Base-by-base conservation (phyloP, 768 basidiomycete genomes). In the Trametes cingulata region DNA sequence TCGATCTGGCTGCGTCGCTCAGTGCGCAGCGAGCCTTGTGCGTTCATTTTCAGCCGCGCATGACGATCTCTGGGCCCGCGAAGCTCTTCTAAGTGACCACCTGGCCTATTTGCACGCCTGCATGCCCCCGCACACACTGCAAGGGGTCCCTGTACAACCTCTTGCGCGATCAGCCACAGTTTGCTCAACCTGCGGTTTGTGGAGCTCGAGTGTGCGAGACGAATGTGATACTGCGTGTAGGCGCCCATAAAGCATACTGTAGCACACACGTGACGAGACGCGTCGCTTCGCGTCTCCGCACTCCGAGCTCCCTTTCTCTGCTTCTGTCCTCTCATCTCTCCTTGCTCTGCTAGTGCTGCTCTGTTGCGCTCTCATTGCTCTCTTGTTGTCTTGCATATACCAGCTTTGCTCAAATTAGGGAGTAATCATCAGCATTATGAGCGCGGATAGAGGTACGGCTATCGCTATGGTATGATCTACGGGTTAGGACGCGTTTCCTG, bases 1-100 rank as follows among this genome's bases (percentile, higher is more conserved):
- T 56, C 54, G 20, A 19, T 56, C 46, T 22, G 54, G 45, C 54
- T 33, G 17, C 45, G 54, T 47, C 29, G 29, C 42, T 54, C 52
- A 45, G 20, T 20, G 15, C 19, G 14, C 54, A 7, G 22, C 19
- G 40, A 15, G 4, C 19, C 52, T 13, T 42, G 42, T 14, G 20
- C 12, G 22, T 54, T 54, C 53, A 54, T 45, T 45, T 33, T 20
- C 7, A 14, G 14, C 20, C 53, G 19, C 20, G 54, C 45, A n/a
- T 37, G 33, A 56, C 36, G 24, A 40, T 40, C 46, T 25, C 27
- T 37, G 36, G 47, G 20, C 48, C 55, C 46, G 55, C 46, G 55
- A 56, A 56, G 55, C 55, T 56, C 45, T 29, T 48, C 25, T 3
- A 3, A 8, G 19, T 7, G 46, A 13, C 46, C 46, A 5, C 29